Evolutionary conservation across 2,329 filamentous ascomycete species (phyloP), one percentile per base, ranked within the genome.

Genomic region (Trichoderma sp.): DNA sequence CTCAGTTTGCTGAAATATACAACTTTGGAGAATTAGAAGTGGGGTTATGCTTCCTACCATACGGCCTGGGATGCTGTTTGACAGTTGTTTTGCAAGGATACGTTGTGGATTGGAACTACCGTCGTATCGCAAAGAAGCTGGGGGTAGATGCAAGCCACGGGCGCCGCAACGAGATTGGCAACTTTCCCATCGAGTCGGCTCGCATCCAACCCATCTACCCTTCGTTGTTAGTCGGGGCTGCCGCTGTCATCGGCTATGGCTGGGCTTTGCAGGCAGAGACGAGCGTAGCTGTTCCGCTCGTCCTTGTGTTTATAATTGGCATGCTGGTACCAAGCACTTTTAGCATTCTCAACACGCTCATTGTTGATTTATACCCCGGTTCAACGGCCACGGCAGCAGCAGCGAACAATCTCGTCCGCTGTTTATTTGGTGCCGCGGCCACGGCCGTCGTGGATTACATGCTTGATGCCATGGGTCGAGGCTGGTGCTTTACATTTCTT

Each of bases 41-140:
- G 33, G 86, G 86, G 3, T 79, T 88, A 3, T 86, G 86, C 72
- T 88, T 85, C 72, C 79, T 88, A 14, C 85, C 86, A 0, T 84
- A 87, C 63, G 86, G 86, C 0, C 74, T 83, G 2, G 85, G 85
- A 4, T 86, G 83, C 69, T 84, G 81, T 49, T 70, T 82, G 11
- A 82, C 85, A 1, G 82, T 84, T 14, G 73, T 87, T 31, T 76
- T 77, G n/a, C 86, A 87, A 71, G 91, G 92, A 5, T 84, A 84
- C 72, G 75, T 87, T 6, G 80, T 87, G 59, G 86, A 88, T 77
- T 89, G 87, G 83, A 94, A 94, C 77, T 96, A 92, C 77, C 84
- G 88, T 7, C 86, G 91, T 49, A 85, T 89, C 58, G 91, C 92
- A 1, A 83, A 81, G 60, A 83, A 84, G 37, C 81, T 90, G 19